phyloP scores from a whole-genome alignment of 2,329 filamentous ascomycete species.

The Sporothrix pseudoabietina region DNA sequence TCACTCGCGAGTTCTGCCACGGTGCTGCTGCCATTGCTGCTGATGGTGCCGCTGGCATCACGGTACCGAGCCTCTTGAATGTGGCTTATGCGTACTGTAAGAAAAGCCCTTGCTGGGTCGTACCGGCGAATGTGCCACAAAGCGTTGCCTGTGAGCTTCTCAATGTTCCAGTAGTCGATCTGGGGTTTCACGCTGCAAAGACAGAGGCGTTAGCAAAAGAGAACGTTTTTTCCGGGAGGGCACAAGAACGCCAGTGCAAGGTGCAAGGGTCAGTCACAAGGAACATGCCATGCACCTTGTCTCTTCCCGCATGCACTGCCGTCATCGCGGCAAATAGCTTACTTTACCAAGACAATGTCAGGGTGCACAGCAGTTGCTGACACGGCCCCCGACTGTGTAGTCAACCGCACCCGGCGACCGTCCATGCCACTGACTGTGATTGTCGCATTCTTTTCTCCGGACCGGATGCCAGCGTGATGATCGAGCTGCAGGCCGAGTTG shows the following conservation, averaged over 20 bases:
- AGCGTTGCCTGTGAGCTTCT: slow-evolving; percentile 32
- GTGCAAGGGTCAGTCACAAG: neutral
- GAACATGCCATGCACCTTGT: neutral
- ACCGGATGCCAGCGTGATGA: slow-evolving; percentile 27
- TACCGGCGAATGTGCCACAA: slow-evolving; percentile 33
- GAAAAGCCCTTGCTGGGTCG: slow-evolving; percentile 20
- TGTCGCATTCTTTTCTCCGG: slow-evolving; percentile 24
- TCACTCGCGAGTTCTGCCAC: slow-evolving; percentile 27
- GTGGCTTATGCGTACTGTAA: slow-evolving; percentile 33
- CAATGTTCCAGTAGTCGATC: slow-evolving; percentile 33
- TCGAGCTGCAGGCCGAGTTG: slow-evolving; percentile 32
- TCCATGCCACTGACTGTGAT: slow-evolving; percentile 31
- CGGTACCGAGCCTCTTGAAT: slow-evolving; percentile 31
- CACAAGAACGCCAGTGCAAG: neutral
- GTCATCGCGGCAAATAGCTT: neutral
- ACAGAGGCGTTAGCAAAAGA: neutral
- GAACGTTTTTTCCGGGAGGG: no score
- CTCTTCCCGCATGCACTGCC: neutral
- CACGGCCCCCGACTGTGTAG: slow-evolving; percentile 26
- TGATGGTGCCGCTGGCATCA: slow-evolving; percentile 26
- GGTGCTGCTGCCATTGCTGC: slow-evolving; percentile 3
- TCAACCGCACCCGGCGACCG: slow-evolving; percentile 28
- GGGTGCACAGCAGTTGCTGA: slow-evolving; percentile 28
- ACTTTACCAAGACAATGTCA: slow-evolving; percentile 34
- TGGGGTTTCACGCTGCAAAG: slow-evolving; percentile 27